Conservation (phyloP, 768 basidiomycete species). For the Boletus speciosus region DNA sequence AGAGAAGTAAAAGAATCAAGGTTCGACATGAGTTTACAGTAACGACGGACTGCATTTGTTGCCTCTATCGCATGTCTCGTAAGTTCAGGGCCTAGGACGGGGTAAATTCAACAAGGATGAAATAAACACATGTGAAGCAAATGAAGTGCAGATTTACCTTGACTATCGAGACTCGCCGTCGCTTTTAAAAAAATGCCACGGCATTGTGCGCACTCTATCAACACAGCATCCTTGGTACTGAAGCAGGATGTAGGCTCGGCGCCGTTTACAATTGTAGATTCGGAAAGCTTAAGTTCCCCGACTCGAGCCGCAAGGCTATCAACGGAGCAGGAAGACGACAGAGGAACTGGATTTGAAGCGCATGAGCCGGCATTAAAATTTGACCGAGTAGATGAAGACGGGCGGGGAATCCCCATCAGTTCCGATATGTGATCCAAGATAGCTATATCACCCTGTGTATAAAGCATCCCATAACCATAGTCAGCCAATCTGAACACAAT, state of each 20-base stretch:
- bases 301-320: slow-evolving; percentile 19
- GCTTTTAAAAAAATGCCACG: slow-evolving; percentile 45
- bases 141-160: slow-evolving; percentile 5
- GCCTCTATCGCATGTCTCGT: slow-evolving; percentile 19
- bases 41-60: slow-evolving; percentile 15
- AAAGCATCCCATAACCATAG: neutral
- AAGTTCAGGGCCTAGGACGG: slow-evolving; percentile 13
- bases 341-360: neutral
- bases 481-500: neutral
- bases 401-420: slow-evolving; percentile 33
- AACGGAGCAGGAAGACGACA: slow-evolving; percentile 7
- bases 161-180: slow-evolving; percentile 32
- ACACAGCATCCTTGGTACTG: slow-evolving; percentile 10
- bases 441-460: slow-evolving; percentile 44
- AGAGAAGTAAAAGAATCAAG: slow-evolving; percentile 8
- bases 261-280: neutral
- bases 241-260: neutral
- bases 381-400: slow-evolving; percentile 3
- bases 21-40: slow-evolving; percentile 14
- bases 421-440: slow-evolving; percentile 45
- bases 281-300: slow-evolving; percentile 19
- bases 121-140: neutral
- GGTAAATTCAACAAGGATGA: neutral
- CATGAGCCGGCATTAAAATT: neutral
- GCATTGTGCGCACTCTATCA: slow-evolving; percentile 39